These are phyloP conservation scores for Colletotrichum liaoningense DNA, from an alignment of 2,329 filamentous ascomycete genomes.

Conservation along the genomic window DNA sequence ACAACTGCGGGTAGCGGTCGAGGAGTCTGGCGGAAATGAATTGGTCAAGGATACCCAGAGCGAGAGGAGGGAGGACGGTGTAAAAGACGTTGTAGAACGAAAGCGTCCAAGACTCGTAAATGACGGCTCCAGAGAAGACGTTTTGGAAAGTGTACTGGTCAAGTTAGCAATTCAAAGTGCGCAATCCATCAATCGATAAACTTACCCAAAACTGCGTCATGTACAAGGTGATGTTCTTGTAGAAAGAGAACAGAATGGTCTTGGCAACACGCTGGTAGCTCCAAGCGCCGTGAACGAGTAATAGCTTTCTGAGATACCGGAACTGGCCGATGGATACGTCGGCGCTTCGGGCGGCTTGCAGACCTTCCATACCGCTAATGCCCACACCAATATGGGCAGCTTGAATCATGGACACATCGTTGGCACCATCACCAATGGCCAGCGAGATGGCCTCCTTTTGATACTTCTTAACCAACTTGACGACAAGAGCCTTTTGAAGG, in stretches of 20 bases:
- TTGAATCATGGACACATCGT: conserved; percentile 99
- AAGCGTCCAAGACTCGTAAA: conserved; percentile 99
- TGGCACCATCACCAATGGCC: conserved; percentile 96
- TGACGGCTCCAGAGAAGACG: conserved; percentile 95
- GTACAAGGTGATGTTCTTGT: conserved; percentile 98
- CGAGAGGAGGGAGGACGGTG: conserved; percentile 92
- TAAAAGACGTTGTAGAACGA: conserved; percentile 99
- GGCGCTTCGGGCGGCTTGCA: conserved; percentile 94
- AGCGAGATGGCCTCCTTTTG: conserved; percentile 92
- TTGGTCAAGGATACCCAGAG: conserved; percentile 96
- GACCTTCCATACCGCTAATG: conserved; percentile 96
- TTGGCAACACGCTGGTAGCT: conserved; percentile 97
- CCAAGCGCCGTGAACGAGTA: conserved; percentile 96
- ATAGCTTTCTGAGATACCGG: conserved; percentile 90
- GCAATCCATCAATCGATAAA: conserved; percentile 32
- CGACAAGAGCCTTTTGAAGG: conserved; percentile 95
- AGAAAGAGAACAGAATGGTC: conserved; percentile 98
- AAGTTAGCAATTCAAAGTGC: conserved; percentile 39
- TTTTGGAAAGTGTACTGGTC: conserved; percentile 94
- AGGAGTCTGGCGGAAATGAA: conserved; percentile 94
- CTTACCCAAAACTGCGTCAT: conserved; percentile 99
- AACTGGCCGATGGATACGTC: conserved; percentile 98
- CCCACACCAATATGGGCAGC: conserved; percentile 97
- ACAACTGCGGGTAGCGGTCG: conserved; percentile 96
- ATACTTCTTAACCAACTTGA: conserved; percentile 95